Evolutionary conservation across 371 early-diverging fungal species (phyloP), one percentile per base, ranked within the genome.

Genomic region (Parasitella parasitica): DNA sequence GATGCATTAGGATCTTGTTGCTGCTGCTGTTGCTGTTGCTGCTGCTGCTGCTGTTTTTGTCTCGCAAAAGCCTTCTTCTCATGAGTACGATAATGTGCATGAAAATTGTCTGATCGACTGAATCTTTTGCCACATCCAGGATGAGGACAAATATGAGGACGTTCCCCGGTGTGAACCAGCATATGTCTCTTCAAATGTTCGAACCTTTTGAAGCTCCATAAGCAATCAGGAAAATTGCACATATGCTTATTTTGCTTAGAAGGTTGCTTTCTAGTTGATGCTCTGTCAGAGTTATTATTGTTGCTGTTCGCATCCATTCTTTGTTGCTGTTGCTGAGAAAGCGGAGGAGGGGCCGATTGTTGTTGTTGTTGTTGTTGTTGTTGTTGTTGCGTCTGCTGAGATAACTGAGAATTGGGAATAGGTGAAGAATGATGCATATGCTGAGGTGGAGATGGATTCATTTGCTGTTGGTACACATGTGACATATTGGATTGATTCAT

Each of bases 101-200:
- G 82, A 52, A 83, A 86, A 63, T 92, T 90, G 60, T 92, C 93
- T 1, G 89, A 88, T 30, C 93, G 84, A 64, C 90, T 86, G 60
- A 92, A 92, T 3, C 84, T 72, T 63, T 89, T 89, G n/a, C 84
- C 81, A 63, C 93, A 92, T 8, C 84, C 85, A 41, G 79, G 78
- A 54, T 83, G 77, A 30, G 78, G 79, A 61, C 93, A 92, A 4
- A 78, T 77, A 70, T 84, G 89, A 18, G 91, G 82, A 27, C 87
- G 73, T 59, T 85, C 87, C 15, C 84, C 86, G 11, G 87, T 83
- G 54, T 87, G 87, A n/a, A 87, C 86, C 15, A 91, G 67, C 81
- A 86, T 85, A 65, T 93, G 95, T 20, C 96, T 72, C 61, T 92
- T 91, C 39, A 95, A 72, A 73, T 94, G 94, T 64, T 95, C 95